A percentile compares a stretch with the other conserved stretches of the same genome.
These are phyloP conservation scores for Geranium brycei DNA, from an alignment of 345 rosid genomes.

Conservation along the genomic window DNA sequence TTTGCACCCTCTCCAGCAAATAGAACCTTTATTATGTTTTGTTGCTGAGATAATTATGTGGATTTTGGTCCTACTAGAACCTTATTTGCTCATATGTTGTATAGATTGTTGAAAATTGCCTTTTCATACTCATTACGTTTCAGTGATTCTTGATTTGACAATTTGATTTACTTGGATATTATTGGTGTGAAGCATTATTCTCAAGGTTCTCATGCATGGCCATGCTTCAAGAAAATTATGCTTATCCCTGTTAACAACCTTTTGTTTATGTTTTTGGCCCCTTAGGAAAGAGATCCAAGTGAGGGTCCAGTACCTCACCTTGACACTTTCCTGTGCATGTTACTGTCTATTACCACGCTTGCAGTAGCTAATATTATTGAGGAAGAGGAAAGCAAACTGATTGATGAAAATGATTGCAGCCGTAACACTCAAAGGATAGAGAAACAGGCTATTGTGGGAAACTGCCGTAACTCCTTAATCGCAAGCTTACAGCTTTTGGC, in stretches of 20 bases:
- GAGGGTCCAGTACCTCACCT: slow-evolving; percentile 88
- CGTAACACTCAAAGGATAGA: slow-evolving; percentile 37
- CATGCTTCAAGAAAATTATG: not conserved
- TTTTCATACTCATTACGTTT: no score
- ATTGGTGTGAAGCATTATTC: not conserved
- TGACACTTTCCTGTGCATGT: slow-evolving; percentile 73
- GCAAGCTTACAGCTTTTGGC: slow-evolving; percentile 73
- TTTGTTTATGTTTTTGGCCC: slow-evolving; percentile 3
- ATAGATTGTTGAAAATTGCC: no score
- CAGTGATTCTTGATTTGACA: no score
- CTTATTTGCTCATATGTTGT: no score
- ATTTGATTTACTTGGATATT: no score
- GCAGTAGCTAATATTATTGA: slow-evolving; percentile 70
- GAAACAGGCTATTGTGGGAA: slow-evolving; percentile 32
- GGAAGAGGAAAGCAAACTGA: slow-evolving; percentile 73
- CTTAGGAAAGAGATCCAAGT: slow-evolving; percentile 75
- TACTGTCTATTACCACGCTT: slow-evolving; percentile 66
- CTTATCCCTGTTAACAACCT: not conserved
- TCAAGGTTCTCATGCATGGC: not conserved
- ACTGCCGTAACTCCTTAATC: slow-evolving; percentile 50
- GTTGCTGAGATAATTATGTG: no score
- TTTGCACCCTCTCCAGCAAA: no score
- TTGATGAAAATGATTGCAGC: slow-evolving; percentile 34
- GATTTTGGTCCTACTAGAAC: no score
- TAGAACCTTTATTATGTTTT: no score